Evolutionary conservation across 2,329 filamentous ascomycete species (phyloP).

Genomic region (Epichloe brachyelytri): DNA sequence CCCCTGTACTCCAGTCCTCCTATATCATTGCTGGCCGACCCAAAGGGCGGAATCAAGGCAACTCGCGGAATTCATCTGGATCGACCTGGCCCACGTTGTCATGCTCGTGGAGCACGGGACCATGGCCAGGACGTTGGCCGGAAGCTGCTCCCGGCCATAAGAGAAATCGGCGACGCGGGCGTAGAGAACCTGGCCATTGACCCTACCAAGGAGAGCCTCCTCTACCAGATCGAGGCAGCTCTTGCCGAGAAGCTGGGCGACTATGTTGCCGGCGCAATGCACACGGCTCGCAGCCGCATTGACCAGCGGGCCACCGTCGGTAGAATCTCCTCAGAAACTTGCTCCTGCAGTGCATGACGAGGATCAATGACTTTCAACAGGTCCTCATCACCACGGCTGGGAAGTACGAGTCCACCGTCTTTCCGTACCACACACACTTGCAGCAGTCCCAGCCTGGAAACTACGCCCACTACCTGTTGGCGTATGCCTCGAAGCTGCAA

Average conservation of each 20-base stretch:
- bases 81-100: slow-evolving; percentile 8
- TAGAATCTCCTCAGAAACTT: slow-evolving; percentile 5
- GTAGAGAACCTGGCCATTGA: not conserved
- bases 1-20: not conserved
- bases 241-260: slow-evolving; percentile 3
- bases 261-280: slow-evolving; percentile 7
- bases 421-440: slow-evolving; percentile 8
- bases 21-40: slow-evolving; percentile 7
- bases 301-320: slow-evolving; percentile 9
- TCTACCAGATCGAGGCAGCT: not conserved
- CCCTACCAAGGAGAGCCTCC: not conserved
- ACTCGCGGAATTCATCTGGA: slow-evolving; percentile 8
- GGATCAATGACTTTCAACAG: not conserved
- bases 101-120: slow-evolving; percentile 7
- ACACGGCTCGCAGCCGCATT: slow-evolving; percentile 8
- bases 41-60: slow-evolving; percentile 7
- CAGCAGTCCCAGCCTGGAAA: slow-evolving; percentile 9
- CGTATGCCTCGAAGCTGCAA: not conserved
- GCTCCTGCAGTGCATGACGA: slow-evolving; percentile 3
- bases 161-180: not conserved
- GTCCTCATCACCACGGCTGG: slow-evolving; percentile 3
- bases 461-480: slow-evolving; percentile 5
- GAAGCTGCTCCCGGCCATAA: not conserved
- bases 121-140: not conserved
- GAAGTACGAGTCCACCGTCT: not conserved